Evolutionary conservation across 1,284 basidiomycete genomes (phyloP), one percentile per base, ranked within the genome.

Genomic region (Irpex rosettiformis): DNA sequence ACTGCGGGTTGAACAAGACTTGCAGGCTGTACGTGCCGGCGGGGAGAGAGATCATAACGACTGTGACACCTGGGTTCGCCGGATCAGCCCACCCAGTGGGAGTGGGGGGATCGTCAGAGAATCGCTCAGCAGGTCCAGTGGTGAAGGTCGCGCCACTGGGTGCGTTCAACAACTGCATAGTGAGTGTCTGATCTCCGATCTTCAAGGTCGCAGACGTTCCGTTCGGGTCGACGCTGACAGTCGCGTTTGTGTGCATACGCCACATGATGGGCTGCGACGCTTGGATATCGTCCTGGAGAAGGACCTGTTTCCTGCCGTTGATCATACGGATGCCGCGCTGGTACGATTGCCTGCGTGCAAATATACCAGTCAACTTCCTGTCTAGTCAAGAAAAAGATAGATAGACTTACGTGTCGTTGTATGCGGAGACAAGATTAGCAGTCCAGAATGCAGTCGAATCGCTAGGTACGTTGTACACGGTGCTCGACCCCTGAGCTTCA

Each of bases 201-300:
- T 71, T 74, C 61, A 96, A 76, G 1, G 85, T 89, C 18, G 82
- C 83, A 4, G 77, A 73, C 1, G 87, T 88, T 1, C 86, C 88
- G 37, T 70, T 68, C 24, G 71, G 63, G 59, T 75, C 66, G 56
- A 85, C 67, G 11, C 64, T 58, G 22, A 87, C 74, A 4, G 86
- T 86, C 40, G 87, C 90, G 69, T 96, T 99, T 61, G 97, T 98
- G 74, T 99, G 96, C 80, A 95, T 93, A 53, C 95, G 86, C 96
- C 96, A 98, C 79, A 89, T 82, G 58, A 96, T 76, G 24, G 79
- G 67, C 24, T 73, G 76, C 25, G 78, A 73, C 2, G 85, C 76
- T 18, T 74, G 79, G 69, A 96, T 86, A 68, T 96, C 94, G 73
- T 95, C 93, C 72, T 94, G 94, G 43, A 96, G 72, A 5, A 99